Conservation (phyloP, 306 rosid genomes). For the Erythrophleum fordii region DNA sequence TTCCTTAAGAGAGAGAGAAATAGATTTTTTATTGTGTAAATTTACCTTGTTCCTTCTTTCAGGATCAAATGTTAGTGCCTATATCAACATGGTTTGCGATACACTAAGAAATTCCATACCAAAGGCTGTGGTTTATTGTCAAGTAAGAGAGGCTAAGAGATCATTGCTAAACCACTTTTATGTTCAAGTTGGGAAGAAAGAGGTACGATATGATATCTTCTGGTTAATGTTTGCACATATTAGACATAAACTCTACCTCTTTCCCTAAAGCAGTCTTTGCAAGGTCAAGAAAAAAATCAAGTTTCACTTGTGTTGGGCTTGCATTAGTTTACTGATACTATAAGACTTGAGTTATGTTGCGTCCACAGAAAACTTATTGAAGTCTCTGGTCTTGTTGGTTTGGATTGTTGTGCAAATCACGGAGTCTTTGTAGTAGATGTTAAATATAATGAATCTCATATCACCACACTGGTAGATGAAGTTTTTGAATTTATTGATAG, state of each 20-base stretch:
- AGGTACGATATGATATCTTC: constrained; percentile 59
- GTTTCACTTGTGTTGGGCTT: constrained; percentile 14
- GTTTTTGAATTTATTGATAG: constrained; percentile 20
- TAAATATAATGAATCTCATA: constrained; percentile 3
- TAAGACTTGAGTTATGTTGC: constrained; percentile 17
- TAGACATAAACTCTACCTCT: not conserved
- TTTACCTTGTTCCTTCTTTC: constrained; percentile 44
- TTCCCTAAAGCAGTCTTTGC: constrained; percentile 21
- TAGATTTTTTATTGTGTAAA: not conserved
- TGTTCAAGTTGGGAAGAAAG: constrained; percentile 83
- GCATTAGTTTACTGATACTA: constrained; percentile 14
- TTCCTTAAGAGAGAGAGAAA: not conserved
- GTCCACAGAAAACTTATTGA: constrained; percentile 24
- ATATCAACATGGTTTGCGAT: constrained; percentile 89
- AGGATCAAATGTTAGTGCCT: constrained; percentile 92
- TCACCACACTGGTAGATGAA: constrained; percentile 6
- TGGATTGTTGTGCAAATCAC: not conserved
- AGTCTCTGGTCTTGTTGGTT: not conserved
- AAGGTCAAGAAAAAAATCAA: not conserved
- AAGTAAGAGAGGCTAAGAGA: constrained; percentile 99
- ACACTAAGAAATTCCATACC: constrained; percentile 87
- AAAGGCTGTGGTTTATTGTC: constrained; percentile 97
- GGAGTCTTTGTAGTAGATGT: constrained; percentile 12
- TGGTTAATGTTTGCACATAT: constrained; percentile 18
- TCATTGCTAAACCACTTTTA: constrained; percentile 83